phyloP scores from a whole-genome alignment of 331 rosid species.

The Malus hybrid region DNA sequence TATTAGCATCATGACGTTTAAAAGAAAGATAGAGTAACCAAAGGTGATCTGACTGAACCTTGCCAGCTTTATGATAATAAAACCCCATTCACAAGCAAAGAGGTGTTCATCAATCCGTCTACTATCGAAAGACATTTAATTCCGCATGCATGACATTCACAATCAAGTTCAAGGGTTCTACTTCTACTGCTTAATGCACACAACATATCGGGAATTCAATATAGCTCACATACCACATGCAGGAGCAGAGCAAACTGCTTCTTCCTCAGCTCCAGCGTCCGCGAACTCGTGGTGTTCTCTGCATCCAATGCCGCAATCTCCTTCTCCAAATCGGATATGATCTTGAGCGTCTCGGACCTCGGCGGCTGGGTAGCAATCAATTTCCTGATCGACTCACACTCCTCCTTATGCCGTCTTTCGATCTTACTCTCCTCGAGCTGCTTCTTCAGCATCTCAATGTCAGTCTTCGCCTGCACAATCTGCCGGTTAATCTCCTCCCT shows the following conservation, averaged over 20 bases:
- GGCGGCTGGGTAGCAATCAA: constrained; percentile 73
- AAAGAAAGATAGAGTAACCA: background rate
- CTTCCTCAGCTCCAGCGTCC: constrained; percentile 42
- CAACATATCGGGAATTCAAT: background rate
- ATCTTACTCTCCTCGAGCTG: constrained; percentile 76
- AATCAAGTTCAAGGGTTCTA: too few relatives aligned
- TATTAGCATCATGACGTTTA: background rate
- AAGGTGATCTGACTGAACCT: background rate
- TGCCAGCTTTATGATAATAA: too few relatives aligned
- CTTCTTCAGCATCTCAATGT: constrained; percentile 62
- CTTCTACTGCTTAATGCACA: too few relatives aligned
- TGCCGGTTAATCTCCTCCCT: constrained; percentile 65
- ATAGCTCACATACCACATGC: constrained; percentile 60
- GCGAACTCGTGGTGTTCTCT: constrained; percentile 47
- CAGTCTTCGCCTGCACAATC: constrained; percentile 56
- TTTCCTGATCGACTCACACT: constrained; percentile 81
- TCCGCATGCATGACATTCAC: too few relatives aligned
- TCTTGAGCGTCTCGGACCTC: constrained; percentile 47
- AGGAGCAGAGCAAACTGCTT: constrained; percentile 70
- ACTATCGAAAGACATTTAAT: too few relatives aligned
- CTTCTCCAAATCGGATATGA: constrained; percentile 53
- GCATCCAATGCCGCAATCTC: constrained; percentile 62
- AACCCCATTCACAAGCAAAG: too few relatives aligned
- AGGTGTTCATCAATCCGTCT: too few relatives aligned
- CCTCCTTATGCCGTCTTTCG: constrained; percentile 84